A percentile compares a stretch with the other conserved stretches of the same genome.
Evolutionary conservation across 441 rosid species (phyloP).

Genomic region (Melastoma candidum): DNA sequence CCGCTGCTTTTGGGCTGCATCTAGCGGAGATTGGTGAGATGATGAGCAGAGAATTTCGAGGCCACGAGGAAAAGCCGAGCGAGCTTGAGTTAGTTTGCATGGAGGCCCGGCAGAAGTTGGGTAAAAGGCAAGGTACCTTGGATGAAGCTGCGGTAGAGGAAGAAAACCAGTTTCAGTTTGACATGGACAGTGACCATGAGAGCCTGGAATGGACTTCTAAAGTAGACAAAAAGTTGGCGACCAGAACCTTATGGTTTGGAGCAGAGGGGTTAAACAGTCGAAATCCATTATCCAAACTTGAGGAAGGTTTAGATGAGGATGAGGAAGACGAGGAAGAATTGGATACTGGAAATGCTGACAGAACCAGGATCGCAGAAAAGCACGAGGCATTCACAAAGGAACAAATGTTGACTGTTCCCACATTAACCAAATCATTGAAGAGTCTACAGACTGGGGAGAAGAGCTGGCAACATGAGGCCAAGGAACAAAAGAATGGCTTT

Average conservation of each 20-base stretch:
- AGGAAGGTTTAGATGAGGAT: slow-evolving; percentile 12
- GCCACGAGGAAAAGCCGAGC: slow-evolving; percentile 19
- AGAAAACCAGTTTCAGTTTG: slow-evolving; percentile 14
- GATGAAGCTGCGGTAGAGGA: slow-evolving; percentile 4
- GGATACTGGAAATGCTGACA: slow-evolving; percentile 1
- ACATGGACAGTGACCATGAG: slow-evolving; percentile 10
- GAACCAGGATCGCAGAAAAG: background rate
- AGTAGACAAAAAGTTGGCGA: slow-evolving; percentile 3
- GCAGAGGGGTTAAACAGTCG: slow-evolving; percentile 5
- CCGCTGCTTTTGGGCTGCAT: slow-evolving; percentile 14
- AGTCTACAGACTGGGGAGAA: slow-evolving; percentile 14
- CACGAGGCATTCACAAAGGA: background rate
- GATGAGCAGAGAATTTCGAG: slow-evolving; percentile 20
- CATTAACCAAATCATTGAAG: slow-evolving; percentile 13
- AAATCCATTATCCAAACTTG: slow-evolving; percentile 22
- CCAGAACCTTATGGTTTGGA: background rate
- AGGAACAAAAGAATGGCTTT: slow-evolving; percentile 18
- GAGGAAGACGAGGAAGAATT: slow-evolving; percentile 8
- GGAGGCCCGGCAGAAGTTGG: slow-evolving; percentile 14
- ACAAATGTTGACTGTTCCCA: slow-evolving; percentile 10
- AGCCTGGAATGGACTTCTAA: slow-evolving; percentile 6
- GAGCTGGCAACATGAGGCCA: slow-evolving; percentile 19
- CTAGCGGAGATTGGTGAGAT: slow-evolving; percentile 21
- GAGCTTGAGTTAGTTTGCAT: slow-evolving; percentile 17
- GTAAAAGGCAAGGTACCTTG: slow-evolving; percentile 7